These are phyloP conservation scores for Datura wrightii DNA, from an alignment of 257 asterid species.

Conservation along the genomic window DNA sequence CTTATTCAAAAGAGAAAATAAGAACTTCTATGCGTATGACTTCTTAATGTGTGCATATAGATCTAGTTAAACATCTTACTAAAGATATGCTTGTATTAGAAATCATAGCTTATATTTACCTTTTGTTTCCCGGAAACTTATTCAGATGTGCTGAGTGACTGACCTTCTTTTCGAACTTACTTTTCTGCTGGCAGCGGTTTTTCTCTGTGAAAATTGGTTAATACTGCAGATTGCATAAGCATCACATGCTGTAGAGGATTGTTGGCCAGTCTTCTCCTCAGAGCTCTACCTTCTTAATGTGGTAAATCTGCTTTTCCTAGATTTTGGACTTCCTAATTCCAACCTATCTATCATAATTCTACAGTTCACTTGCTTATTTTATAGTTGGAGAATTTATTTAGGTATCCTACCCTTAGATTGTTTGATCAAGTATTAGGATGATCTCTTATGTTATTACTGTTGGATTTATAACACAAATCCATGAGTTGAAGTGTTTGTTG, in stretches of 20 bases:
- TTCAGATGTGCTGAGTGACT: neutral
- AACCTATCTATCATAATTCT: slow-evolving; percentile 10
- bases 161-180: neutral
- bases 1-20: neutral
- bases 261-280: slow-evolving; percentile 12
- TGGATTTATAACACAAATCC: neutral
- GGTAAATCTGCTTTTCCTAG: neutral
- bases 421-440: neutral
- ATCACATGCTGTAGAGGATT: neutral
- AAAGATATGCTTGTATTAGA: neutral
- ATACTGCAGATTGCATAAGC: neutral
- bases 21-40: neutral
- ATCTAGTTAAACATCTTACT: neutral
- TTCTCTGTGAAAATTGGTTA: neutral
- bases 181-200: neutral
- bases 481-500: neutral
- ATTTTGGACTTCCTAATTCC: neutral
- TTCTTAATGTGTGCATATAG: neutral
- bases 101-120: neutral
- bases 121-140: neutral
- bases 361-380: neutral
- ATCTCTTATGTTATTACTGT: neutral
- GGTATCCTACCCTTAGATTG: neutral
- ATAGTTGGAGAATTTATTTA: neutral
- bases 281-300: neutral